phyloP scores from a whole-genome alignment of 2,329 filamentous ascomycete species.

The Sclerotinia subarctica region DNA sequence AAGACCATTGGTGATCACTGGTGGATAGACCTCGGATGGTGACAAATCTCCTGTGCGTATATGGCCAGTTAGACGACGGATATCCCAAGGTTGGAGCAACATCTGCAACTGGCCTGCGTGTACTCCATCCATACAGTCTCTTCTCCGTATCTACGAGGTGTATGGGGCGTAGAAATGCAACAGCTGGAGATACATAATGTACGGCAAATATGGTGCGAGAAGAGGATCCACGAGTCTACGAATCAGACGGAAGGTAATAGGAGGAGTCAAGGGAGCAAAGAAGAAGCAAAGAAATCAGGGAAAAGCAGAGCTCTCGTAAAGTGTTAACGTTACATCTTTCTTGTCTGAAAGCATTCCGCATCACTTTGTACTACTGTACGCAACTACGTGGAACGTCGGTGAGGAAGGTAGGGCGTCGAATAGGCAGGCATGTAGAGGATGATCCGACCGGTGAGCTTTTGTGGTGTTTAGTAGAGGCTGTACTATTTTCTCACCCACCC shows the following conservation, averaged over 20 bases:
- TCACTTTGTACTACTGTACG: not conserved
- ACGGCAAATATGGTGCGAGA: not conserved
- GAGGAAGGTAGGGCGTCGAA: not conserved
- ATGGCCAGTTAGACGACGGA: not conserved
- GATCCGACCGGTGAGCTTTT: constrained; percentile 10
- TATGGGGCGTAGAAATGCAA: not conserved
- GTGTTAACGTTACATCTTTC: not conserved
- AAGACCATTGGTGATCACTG: not conserved
- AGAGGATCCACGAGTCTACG: not conserved
- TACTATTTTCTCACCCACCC: too few species aligned
- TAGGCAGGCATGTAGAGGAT: not conserved
- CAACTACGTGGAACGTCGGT: not conserved
- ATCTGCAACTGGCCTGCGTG: not conserved
- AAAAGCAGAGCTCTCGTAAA: not conserved
- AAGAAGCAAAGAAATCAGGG: not conserved
- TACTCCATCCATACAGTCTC: not conserved
- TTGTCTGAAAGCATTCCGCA: not conserved
- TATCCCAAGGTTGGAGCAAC: not conserved
- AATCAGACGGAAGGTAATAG: not conserved
- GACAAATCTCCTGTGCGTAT: not conserved
- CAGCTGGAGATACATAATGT: not conserved
- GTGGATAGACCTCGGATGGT: constrained; percentile 9
- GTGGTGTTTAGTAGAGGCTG: not conserved
- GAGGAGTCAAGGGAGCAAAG: too few species aligned
- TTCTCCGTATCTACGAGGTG: not conserved